Conservation (phyloP, 192 early-diverging fungal genomes). For the Rhizophagus prolifer region DNA sequence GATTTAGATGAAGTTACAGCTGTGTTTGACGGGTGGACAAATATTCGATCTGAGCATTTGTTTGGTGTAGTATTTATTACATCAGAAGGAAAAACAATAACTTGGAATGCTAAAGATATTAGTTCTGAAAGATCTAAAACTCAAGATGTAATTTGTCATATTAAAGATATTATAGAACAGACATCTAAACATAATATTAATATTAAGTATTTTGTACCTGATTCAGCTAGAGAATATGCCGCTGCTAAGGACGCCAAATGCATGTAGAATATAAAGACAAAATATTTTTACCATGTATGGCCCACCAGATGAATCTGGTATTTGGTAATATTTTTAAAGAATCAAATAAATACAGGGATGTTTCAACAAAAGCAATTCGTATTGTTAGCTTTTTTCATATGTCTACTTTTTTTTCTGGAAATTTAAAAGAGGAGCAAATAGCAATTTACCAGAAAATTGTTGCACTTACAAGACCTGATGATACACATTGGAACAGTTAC, state of each 20-base stretch:
- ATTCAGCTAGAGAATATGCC: constrained; percentile 13
- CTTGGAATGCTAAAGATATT: constrained; percentile 1
- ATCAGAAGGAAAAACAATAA: neutral
- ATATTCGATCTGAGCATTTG: neutral
- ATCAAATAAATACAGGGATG: neutral
- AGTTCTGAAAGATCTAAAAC: constrained; percentile 5
- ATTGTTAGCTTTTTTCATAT: constrained; percentile 2
- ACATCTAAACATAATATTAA: neutral
- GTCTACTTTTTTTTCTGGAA: neutral
- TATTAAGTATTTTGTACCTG: constrained; percentile 12
- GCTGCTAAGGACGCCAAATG: neutral
- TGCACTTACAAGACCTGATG: neutral
- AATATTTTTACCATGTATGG: constrained; percentile 7
- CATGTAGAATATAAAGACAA: constrained; percentile 2
- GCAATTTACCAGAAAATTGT: neutral
- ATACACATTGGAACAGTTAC: neutral
- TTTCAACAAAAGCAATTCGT: constrained; percentile 2
- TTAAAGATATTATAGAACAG: constrained; percentile 16
- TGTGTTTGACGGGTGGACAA: no score
- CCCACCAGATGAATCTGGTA: constrained; percentile 2
- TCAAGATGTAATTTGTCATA: neutral
- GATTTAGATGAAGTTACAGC: neutral
- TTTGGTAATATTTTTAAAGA: constrained; percentile 7
- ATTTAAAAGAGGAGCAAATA: constrained; percentile 6
- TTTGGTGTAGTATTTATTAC: constrained; percentile 15